Conservation (phyloP, 2,329 filamentous ascomycete genomes). For the Colletotrichum higginsianum region DNA sequence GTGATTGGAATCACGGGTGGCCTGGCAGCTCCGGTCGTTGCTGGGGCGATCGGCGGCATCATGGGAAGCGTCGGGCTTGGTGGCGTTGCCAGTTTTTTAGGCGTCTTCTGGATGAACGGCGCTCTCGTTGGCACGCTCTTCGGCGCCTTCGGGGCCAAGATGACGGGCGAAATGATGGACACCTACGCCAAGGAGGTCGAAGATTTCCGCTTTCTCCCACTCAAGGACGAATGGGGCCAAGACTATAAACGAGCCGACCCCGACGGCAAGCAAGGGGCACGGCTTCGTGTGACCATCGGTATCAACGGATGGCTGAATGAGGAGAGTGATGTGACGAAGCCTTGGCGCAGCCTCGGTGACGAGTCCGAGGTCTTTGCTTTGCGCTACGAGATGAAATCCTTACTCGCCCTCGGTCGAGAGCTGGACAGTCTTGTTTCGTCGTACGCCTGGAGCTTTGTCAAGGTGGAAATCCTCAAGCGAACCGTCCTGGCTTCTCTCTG, state of each 20-base stretch:
- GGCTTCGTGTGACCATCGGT: slow-evolving; percentile 85
- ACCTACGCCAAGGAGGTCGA: slow-evolving; percentile 89
- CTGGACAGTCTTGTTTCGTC: slow-evolving; percentile 80
- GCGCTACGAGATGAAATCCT: slow-evolving; percentile 83
- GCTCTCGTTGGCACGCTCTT: slow-evolving; percentile 90
- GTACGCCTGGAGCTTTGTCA: slow-evolving; percentile 82
- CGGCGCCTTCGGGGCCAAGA: slow-evolving; percentile 87
- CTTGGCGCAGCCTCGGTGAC: slow-evolving; percentile 82
- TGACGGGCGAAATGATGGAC: slow-evolving; percentile 87
- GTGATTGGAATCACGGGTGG: slow-evolving; percentile 94
- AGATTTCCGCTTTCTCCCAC: slow-evolving; percentile 84
- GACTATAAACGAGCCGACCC: slow-evolving; percentile 46
- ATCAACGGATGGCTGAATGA: slow-evolving; percentile 89
- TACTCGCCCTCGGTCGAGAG: slow-evolving; percentile 82
- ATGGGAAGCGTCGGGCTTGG: slow-evolving; percentile 90
- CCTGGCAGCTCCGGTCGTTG: slow-evolving; percentile 89
- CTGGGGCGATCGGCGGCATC: slow-evolving; percentile 86
- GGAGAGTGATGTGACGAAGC: slow-evolving; percentile 81
- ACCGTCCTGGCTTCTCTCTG: slow-evolving; percentile 79
- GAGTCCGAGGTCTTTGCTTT: slow-evolving; percentile 87
- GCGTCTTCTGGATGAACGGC: slow-evolving; percentile 87
- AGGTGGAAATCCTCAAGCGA: slow-evolving; percentile 80
- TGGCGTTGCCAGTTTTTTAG: slow-evolving; percentile 87
- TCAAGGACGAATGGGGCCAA: slow-evolving; percentile 65
- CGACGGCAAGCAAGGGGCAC: slow-evolving; percentile 55